phyloP scores from a whole-genome alignment of 768 basidiomycete genomes.

The Tricholomella constricta region DNA sequence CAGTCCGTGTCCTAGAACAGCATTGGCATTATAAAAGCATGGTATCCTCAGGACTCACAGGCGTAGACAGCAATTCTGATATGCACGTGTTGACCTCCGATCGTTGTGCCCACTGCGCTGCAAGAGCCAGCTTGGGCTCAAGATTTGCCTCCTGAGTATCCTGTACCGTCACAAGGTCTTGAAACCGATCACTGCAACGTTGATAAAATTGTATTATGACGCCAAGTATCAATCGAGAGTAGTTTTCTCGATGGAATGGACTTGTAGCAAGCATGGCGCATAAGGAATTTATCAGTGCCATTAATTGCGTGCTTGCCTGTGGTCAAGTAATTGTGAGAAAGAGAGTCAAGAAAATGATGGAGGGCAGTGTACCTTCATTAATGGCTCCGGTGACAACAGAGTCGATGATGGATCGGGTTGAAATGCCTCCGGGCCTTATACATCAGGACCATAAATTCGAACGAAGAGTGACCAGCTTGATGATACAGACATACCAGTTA shows the following conservation, averaged over 20 bases:
- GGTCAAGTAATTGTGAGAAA: neutral
- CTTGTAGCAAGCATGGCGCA: conserved; percentile 89
- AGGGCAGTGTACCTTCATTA: conserved; percentile 71
- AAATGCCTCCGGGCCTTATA: conserved; percentile 82
- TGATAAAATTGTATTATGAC: conserved; percentile 97
- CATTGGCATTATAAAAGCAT: neutral
- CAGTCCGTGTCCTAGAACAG: conserved; percentile 39
- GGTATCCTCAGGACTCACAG: conserved; percentile 41
- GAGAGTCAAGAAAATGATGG: neutral
- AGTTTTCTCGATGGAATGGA: conserved; percentile 94
- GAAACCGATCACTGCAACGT: conserved; percentile 86
- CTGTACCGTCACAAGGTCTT: conserved; percentile 59
- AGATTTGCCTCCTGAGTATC: conserved; percentile 33
- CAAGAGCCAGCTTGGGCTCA: conserved; percentile 54
- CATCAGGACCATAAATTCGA: neutral
- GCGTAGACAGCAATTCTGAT: conserved; percentile 56
- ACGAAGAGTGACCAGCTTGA: neutral
- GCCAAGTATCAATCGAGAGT: conserved; percentile 89
- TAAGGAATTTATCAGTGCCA: conserved; percentile 88
- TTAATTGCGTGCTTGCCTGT: conserved; percentile 81
- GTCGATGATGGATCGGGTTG: conserved; percentile 73
- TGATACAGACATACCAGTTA: conserved; percentile 53
- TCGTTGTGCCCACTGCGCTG: conserved; percentile 84
- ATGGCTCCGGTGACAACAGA: conserved; percentile 66
- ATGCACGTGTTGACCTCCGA: conserved; percentile 78